Conservation (phyloP, 1,284 basidiomycete genomes). For the Malassezia furfur region DNA sequence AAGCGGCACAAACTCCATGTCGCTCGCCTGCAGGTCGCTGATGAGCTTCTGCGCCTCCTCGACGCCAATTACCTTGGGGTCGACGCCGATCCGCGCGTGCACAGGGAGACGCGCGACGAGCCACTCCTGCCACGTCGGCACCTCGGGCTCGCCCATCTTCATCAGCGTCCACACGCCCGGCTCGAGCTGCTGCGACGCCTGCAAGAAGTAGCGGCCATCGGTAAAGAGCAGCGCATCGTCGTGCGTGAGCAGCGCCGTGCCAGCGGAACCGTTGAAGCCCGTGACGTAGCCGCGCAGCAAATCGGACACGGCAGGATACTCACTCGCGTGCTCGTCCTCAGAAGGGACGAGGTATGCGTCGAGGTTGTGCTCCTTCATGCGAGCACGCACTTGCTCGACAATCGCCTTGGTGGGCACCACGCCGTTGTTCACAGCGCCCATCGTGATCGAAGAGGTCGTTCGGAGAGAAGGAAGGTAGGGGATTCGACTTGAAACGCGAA, state of each 20-base stretch:
- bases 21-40: constrained; percentile 22
- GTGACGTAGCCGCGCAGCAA: constrained; percentile 76
- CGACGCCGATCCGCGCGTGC: constrained; percentile 34
- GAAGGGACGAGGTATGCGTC: constrained; percentile 48
- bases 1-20: constrained; percentile 43
- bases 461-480: background rate
- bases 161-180: constrained; percentile 75
- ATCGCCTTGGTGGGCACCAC: constrained; percentile 35
- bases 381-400: constrained; percentile 28
- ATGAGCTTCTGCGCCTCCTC: constrained; percentile 43
- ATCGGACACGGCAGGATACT: constrained; percentile 61
- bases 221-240: constrained; percentile 61
- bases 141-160: constrained; percentile 67
- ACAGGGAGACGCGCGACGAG: constrained; percentile 26
- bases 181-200: constrained; percentile 81
- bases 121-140: constrained; percentile 67
- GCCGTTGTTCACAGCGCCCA: constrained; percentile 42
- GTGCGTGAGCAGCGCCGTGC: constrained; percentile 64
- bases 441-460: background rate
- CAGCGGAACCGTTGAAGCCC: constrained; percentile 86
- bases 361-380: constrained; percentile 29
- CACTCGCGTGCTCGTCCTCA: constrained; percentile 65
- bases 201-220: constrained; percentile 86
- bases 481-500: background rate
- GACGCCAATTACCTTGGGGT: constrained; percentile 36